A percentile compares a stretch with the other conserved stretches of the same genome.
These are phyloP conservation scores for Penicillium turbatum DNA, from an alignment of 495 filamentous ascomycete species.

Conservation along the genomic window DNA sequence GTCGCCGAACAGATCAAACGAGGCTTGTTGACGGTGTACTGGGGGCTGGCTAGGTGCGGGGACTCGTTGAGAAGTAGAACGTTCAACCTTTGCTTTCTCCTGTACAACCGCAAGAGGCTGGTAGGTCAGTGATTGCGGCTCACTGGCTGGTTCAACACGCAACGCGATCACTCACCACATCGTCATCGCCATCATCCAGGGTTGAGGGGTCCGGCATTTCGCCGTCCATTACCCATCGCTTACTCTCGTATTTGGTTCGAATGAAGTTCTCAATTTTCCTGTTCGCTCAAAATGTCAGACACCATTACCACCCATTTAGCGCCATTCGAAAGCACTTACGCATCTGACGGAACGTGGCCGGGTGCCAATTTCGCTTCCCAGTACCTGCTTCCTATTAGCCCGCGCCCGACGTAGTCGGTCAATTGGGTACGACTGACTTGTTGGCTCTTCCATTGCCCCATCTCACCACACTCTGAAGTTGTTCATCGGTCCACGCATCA, in stretches of 20 bases:
- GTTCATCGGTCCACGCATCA: slow-evolving; percentile 97
- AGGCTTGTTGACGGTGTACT: slow-evolving; percentile 38
- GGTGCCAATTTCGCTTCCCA: slow-evolving; percentile 94
- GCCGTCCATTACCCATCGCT: slow-evolving; percentile 98
- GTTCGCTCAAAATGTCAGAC: slow-evolving; percentile 2
- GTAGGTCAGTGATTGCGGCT: slow-evolving; percentile 20
- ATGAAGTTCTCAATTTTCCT: slow-evolving; percentile 99
- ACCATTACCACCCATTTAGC: not conserved
- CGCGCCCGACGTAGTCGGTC: not conserved
- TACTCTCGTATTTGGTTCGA: slow-evolving; percentile 95
- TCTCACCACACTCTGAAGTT: slow-evolving; percentile 81
- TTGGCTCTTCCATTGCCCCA: slow-evolving; percentile 97
- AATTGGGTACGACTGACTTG: slow-evolving; percentile 53
- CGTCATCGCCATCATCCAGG: slow-evolving; percentile 79
- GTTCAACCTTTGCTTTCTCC: slow-evolving; percentile 66
- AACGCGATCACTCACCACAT: slow-evolving; percentile 52
- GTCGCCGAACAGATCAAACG: slow-evolving; percentile 63
- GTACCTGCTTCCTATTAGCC: slow-evolving; percentile 51
- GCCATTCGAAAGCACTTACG: slow-evolving; percentile 47
- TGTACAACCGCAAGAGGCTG: slow-evolving; percentile 70
- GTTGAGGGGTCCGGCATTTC: slow-evolving; percentile 84
- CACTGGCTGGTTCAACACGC: not conserved
- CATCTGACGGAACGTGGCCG: slow-evolving; percentile 92
- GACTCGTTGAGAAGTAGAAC: slow-evolving; percentile 51
- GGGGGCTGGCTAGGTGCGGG: slow-evolving; percentile 42